Conservation (phyloP, 1,284 basidiomycete species). For the Ceratobasidium theobromae region DNA sequence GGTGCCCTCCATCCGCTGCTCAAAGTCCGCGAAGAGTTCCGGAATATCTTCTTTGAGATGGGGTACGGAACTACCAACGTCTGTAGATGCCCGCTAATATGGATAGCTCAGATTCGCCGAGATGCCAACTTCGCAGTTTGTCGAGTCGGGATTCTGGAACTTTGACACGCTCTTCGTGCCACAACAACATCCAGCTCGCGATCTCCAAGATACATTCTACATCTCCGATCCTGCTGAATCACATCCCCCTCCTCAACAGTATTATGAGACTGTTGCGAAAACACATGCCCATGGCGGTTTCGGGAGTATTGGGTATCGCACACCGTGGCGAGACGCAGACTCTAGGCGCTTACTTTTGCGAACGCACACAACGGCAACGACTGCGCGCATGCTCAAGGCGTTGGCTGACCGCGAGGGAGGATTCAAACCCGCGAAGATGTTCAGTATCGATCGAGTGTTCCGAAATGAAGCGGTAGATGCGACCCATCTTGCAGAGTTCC, state of each 20-base stretch:
- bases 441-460: slow-evolving; percentile 98
- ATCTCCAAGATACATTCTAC: slow-evolving; percentile 99
- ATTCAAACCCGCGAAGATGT: slow-evolving; percentile 95
- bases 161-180: slow-evolving; percentile 99
- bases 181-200: slow-evolving; percentile 98
- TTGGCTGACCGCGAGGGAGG: slow-evolving; percentile 75
- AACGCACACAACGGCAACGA: slow-evolving; percentile 97
- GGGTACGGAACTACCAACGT: slow-evolving; percentile 60
- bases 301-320: slow-evolving; percentile 96
- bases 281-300: slow-evolving; percentile 91
- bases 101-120: slow-evolving; percentile 82
- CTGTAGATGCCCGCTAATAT: background rate
- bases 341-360: slow-evolving; percentile 90
- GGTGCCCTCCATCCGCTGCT: slow-evolving; percentile 95
- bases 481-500: slow-evolving; percentile 99
- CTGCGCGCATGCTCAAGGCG: slow-evolving; percentile 91
- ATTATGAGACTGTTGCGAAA: slow-evolving; percentile 85
- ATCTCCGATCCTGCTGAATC: slow-evolving; percentile 88
- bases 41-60: slow-evolving; percentile 99
- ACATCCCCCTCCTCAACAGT: slow-evolving; percentile 76
- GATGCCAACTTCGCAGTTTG: slow-evolving; percentile 98
- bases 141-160: slow-evolving; percentile 99
- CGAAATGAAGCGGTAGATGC: slow-evolving; percentile 99
- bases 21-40: slow-evolving; percentile 97
- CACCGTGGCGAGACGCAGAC: slow-evolving; percentile 94